Evolutionary conservation across 2,329 filamentous ascomycete genomes (phyloP), one percentile per base, ranked within the genome.

Genomic region (Myriangium duriaei): DNA sequence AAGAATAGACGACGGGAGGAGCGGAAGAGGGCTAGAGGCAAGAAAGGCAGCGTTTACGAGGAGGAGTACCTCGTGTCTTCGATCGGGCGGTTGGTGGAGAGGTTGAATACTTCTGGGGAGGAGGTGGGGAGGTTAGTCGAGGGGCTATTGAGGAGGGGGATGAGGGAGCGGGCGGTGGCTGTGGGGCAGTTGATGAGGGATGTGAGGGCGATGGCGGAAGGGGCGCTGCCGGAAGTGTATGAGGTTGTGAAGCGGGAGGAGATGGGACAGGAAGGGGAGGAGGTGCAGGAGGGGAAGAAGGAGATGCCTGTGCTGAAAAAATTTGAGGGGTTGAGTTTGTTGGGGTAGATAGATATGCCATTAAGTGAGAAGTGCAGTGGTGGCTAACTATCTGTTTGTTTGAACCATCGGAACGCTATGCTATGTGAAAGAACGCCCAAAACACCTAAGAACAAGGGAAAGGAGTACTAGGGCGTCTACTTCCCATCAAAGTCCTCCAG

Each of bases 41-140:
- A 94, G 58, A 96, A 96, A 66, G 91, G 91, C 9, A 94, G 84
- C 11, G 83, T 98, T 4, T 98, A 98, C 58, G 91, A 98, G 59
- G 88, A 96, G 55, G 91, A 96, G 59, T 98, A 98, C 58, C 72
- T 98, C 4, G 79, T 94, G 42, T 91, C 87, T 57, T 88, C 80
- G 48, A 77, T 96, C 24, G 74, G 79, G 10, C 70, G 91, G 15
- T 68, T 98, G 21, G 74, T 94, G 11, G 85, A 93, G 56, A 71
- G 87, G 24, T 75, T 94, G 14, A 85, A 87, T 56, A 68, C 67
- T 14, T 71, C 79, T 2, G 71, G 76, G 35, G 69, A 73, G 1
- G 91, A 98, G 56, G 74, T 84, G 1, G 71, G 76, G 52, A 63
- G 77, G 11, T 67, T 96, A 5, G 72, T 94, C 0, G 76, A 81